These are phyloP conservation scores for Termitomyces sp. DNA, from an alignment of 768 basidiomycete species.

Conservation along the genomic window DNA sequence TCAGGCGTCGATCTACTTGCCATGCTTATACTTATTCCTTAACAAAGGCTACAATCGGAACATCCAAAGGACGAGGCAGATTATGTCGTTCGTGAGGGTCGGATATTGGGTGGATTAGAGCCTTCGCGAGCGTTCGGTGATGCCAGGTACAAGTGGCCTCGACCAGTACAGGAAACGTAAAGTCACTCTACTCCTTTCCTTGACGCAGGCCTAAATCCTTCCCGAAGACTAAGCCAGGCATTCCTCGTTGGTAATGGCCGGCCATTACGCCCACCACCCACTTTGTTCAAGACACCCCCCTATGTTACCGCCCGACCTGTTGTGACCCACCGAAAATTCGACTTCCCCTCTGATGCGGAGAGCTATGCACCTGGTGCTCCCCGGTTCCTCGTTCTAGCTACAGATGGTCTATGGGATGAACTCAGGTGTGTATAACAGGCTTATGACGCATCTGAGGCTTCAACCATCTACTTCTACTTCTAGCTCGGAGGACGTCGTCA, in stretches of 20 bases:
- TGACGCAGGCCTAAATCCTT: background rate
- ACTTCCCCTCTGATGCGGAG: conserved; percentile 38
- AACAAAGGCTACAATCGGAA: conserved; percentile 67
- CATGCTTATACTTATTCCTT: background rate
- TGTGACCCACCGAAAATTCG: conserved; percentile 71
- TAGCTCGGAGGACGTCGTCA: conserved; percentile 83
- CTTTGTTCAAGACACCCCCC: conserved; percentile 81
- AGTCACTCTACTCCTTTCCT: conserved; percentile 18
- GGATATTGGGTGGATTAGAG: conserved; percentile 85
- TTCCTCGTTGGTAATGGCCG: conserved; percentile 64
- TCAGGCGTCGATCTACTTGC: background rate
- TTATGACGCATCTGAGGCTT: background rate
- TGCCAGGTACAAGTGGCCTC: conserved; percentile 86
- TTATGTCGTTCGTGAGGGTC: conserved; percentile 73
- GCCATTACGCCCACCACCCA: conserved; percentile 55
- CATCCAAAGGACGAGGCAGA: conserved; percentile 76
- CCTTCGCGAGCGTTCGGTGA: conserved; percentile 88
- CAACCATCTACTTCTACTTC: conserved; percentile 9
- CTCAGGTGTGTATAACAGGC: conserved; percentile 33
- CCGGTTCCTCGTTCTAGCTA: conserved; percentile 86
- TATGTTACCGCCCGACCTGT: conserved; percentile 87
- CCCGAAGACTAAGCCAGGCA: conserved; percentile 47
- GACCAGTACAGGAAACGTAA: conserved; percentile 68
- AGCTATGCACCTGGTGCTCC: conserved; percentile 26
- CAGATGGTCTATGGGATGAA: conserved; percentile 80